Base-by-base conservation (phyloP, 805 yeast species). In the Ogataea populi-albae region DNA sequence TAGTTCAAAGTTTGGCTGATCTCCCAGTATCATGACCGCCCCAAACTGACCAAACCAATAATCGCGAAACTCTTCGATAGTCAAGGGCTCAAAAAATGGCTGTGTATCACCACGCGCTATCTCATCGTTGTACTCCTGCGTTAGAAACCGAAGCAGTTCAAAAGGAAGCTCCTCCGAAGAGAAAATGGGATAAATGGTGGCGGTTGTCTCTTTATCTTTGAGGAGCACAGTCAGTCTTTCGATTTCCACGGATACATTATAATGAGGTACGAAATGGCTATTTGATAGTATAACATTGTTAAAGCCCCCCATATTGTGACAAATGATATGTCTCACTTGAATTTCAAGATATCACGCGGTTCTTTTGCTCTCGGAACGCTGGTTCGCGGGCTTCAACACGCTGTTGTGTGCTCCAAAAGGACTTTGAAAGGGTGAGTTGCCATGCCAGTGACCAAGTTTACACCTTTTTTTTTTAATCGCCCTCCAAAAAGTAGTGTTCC, bases 121-220 rank as follows among this genome's bases (percentile, higher is more conserved):
- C 57, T 91, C 98, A 79, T 84, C 82, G 59, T 91, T 91, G 64
- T 85, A 86, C 61, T 93, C 98, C 56, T 89, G 97, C 43, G 91
- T 78, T 26, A 91, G 58, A 54, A 91, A 89, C 14, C 84, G 82
- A 25, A 87, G 59, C 18, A 91, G 66, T 0, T 87, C 91, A 2
- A 77, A 74, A 0, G 98, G 98, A 9, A 91, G 65, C 38, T 79
- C 78, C 17, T 71, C 71, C 1, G 79, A 69, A 19, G 77, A 73
- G 39, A 77, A 71, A 10, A 91, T 75, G 4, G 98, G 98, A 54
- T 86, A 87, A 40, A 93, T 81, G 3, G 97, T 89, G 2, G 97
- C 97, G 1, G 89, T 78, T 2, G 97, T 88, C 47, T 86, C 93
- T 12, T 91, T 87, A 59, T 89, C 96, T 53, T 85, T 82, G 18